Evolutionary conservation across 2,329 filamentous ascomycete genomes (phyloP), one percentile per base, ranked within the genome.

Genomic region (Cytospora schulzeri): DNA sequence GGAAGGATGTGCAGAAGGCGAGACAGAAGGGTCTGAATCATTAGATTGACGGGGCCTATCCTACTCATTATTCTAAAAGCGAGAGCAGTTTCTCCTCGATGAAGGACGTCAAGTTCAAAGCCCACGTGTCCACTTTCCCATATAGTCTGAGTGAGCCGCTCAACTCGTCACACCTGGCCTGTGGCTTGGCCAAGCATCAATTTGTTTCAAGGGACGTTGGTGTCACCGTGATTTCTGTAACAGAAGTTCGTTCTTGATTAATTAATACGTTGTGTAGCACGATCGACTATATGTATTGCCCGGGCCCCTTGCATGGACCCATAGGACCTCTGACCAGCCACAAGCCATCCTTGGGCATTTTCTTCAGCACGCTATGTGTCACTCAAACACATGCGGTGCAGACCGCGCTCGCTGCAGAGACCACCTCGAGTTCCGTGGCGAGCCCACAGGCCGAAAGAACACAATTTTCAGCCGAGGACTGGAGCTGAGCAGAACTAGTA

Each of bases 1-100:
- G 62, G 62, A 64, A 17, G 22, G 62, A 64, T 6, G 62, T 64
- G 17, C 35, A 45, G 56, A 64, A 24, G 19, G 62, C 62, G 12
- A 60, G 33, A 15, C 19, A 41, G 33, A 64, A 64, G 28, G 62
- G 62, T 4, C 22, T 64, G 35, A 64, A 56, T 19, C 59, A 61
- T 15, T 61, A 60, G 19, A 19, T 1, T 26, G 3, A 17, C 38
- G 17, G 38, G 15, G 4, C 1, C 2, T 41, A n/a, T 19, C 4
- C 7, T 19, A 15, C 17, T 9, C 38, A 41, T 4, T 17, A n/a
- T 8, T n/a, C n/a, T n/a, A n/a, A n/a, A n/a, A n/a, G n/a, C n/a
- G n/a, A n/a, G n/a, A n/a, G n/a, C n/a, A n/a, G n/a, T n/a, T n/a
- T n/a, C n/a, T n/a, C n/a, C n/a, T n/a, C n/a, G n/a, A n/a, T n/a